Evolutionary conservation across 179 eudicot species (phyloP), one percentile per base, ranked within the genome.

Genomic region (Silene coronaria): DNA sequence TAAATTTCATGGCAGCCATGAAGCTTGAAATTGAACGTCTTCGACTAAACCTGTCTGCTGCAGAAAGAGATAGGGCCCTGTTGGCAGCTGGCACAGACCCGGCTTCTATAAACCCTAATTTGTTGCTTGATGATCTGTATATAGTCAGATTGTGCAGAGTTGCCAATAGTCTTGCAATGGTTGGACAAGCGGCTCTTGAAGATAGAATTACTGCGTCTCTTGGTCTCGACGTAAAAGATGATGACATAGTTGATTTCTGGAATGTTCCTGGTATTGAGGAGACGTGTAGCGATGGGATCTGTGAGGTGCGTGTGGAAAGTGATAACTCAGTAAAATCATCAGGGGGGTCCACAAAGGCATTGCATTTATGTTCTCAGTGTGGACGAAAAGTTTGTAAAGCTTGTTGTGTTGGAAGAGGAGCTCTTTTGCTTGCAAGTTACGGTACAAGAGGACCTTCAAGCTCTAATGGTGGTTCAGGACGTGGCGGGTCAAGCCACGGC

Each of bases 321-420:
- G 57, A 82, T 61, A 64, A 60, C 48, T 61, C 66, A 72, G 67
- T 71, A 45, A 68, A 60, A 71, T 63, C 83, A 63, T 71, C 89
- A 78, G 58, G 80, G 3, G 82, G 73, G 11, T 36, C 84, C 74
- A 80, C 90, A 17, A 76, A 82, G 73, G 80, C 87, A 48, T 27
- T 83, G 64, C 83, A 87, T 68, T 22, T 79, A 74, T 94, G 98
- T 77, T 86, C 88, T 77, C 84, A 90, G 74, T 94, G 98, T 80
- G 80, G 78, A 76, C 86, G 89, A 81, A 85, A 86, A 84, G 98
- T 89, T 78, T 94, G 98, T 75, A 87, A 82, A 85, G 78, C 83
- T 75, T 94, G 98, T 81, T 90, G 91, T 86, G 96, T 92, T 70
- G 98, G 98, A 75, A 90, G 80, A 81, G 98, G 98, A 78, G 97